phyloP scores from a whole-genome alignment of 331 rosid species.

The Quercus phellos region DNA sequence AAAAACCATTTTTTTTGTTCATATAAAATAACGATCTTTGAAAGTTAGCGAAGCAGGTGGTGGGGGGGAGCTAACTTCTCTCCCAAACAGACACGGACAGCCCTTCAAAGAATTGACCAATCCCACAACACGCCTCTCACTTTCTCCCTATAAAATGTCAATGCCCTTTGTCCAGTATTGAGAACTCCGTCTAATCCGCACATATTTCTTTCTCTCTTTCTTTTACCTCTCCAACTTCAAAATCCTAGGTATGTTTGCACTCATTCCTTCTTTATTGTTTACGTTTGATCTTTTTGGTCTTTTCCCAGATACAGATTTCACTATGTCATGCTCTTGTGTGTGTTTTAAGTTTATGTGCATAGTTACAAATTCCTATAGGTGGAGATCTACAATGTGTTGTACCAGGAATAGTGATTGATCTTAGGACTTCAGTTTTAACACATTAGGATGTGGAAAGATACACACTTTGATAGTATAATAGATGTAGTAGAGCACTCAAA shows the following conservation, averaged over 20 bases:
- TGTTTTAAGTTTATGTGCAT: not conserved
- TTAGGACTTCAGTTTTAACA: not conserved
- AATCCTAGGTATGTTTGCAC: not conserved
- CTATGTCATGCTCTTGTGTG: not conserved
- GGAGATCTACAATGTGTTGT: not conserved
- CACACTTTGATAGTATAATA: too few relatives aligned
- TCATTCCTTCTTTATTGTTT: not conserved
- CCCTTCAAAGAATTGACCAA: slow-evolving; percentile 8
- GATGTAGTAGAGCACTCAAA: too few relatives aligned
- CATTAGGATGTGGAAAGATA: not conserved
- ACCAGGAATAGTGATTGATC: not conserved
- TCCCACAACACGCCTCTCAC: not conserved
- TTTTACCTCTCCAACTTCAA: not conserved
- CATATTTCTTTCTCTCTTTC: not conserved
- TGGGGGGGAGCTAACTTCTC: slow-evolving; percentile 19
- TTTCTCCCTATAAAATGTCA: not conserved
- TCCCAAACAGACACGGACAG: not conserved
- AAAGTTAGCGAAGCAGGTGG: slow-evolving; percentile 22
- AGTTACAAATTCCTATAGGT: not conserved
- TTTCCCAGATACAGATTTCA: not conserved
- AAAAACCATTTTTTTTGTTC: too few relatives aligned
- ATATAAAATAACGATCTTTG: not conserved
- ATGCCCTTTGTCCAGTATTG: not conserved
- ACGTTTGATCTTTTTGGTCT: not conserved
- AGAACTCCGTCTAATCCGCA: not conserved